Base-by-base conservation (phyloP, 257 asterid genomes). In the Plantago elongata region DNA sequence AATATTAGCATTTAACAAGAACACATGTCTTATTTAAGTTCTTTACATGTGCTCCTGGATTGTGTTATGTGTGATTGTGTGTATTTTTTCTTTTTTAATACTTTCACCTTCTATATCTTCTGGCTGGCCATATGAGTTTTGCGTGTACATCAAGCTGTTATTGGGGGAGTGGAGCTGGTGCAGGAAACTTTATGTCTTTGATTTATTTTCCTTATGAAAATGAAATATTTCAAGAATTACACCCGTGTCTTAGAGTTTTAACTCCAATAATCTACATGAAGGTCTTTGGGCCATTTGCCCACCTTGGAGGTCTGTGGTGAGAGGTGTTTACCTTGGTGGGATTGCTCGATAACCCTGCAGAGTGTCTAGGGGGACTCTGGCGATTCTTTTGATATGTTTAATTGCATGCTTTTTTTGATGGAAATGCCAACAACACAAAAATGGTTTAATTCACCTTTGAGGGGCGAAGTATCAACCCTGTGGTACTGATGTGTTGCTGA, bases 381-480 rank as follows among this genome's bases (percentile, higher is more conserved):
- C 81, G 82, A 74, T 73, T 73, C 83, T 76, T 69, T 76, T 75
- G 78, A 75, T 76, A 76, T 62, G 59, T 79, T 54, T 82, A 76
- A 79, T 76, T 74, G 75, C 79, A 57, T 71, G 58, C 74, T 54
- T 76, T 76, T 81, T 79, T 82, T 79, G 83, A 74, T 82, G 83
- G 85, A 82, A 76, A 74, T 74, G 80, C 77, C 81, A 69, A 73
- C 81, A 69, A 73, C 72, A 37, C 82, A 70, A 81, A 74, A 82
- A 72, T 76, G 84, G 88, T 79, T 77, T 82, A 71, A 75, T 74
- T 82, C 84, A 74, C 76, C 82, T 72, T 78, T 79, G 88, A 78
- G 77, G 88, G 13, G 84, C 74, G 77, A 77, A 75, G 76, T 76
- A 79, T 74, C 81, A 78, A 74, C 76, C 82, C 75, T 77, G 72